Evolutionary conservation across 2,329 filamentous ascomycete genomes (phyloP).

Genomic region (Corynespora cassiicola): DNA sequence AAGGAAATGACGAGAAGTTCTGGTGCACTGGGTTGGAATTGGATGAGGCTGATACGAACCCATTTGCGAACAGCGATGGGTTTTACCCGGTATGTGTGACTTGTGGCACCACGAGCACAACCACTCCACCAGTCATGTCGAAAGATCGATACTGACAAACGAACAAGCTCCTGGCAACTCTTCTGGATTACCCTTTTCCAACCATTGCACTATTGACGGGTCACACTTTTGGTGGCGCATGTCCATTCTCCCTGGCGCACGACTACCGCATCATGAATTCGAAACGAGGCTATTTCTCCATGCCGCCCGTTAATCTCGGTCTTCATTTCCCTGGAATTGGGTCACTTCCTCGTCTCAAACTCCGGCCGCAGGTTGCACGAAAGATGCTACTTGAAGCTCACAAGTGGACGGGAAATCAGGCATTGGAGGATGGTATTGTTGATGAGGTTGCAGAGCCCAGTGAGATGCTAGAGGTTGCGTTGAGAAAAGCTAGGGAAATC

Average conservation of each 20-base stretch:
- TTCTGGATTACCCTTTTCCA: conserved; percentile 58
- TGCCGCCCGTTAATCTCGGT: conserved; percentile 61
- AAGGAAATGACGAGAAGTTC: conserved; percentile 58
- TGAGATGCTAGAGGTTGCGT: conserved; percentile 55
- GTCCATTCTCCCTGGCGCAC: conserved; percentile 55
- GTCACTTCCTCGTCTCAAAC: conserved; percentile 58
- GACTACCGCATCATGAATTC: conserved; percentile 55
- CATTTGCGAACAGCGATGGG: conserved; percentile 62
- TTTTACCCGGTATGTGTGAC: conserved; percentile 59
- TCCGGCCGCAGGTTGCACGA: conserved; percentile 57
- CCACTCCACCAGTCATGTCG: neutral
- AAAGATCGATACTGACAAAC: conserved; percentile 5
- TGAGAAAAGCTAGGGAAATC: conserved; percentile 53
- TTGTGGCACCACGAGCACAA: too few relatives aligned
- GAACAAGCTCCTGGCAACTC: conserved; percentile 51
- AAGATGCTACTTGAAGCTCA: conserved; percentile 65
- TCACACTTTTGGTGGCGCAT: conserved; percentile 58
- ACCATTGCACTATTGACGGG: conserved; percentile 57
- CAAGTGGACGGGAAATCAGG: conserved; percentile 60
- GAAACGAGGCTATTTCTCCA: conserved; percentile 39
- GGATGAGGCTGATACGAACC: conserved; percentile 55
- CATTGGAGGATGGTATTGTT: conserved; percentile 60
- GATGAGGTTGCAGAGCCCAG: conserved; percentile 57
- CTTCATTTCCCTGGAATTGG: conserved; percentile 64
- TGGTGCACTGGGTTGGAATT: conserved; percentile 60